Conservation (phyloP, 441 rosid genomes). For the Erodium trifolium region DNA sequence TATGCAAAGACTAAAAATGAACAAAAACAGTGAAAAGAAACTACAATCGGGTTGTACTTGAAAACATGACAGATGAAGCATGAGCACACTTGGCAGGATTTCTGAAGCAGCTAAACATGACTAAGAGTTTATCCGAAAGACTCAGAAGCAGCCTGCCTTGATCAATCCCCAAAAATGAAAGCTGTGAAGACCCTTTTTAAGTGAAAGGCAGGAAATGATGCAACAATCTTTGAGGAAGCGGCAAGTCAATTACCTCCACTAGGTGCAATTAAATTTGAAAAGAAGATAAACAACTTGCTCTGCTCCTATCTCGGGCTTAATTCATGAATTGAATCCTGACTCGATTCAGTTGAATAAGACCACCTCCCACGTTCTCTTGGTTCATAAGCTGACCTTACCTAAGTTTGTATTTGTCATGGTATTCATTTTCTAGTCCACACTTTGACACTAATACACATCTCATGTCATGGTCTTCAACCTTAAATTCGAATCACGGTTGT, state of each 20-base stretch:
- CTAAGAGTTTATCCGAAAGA: background rate
- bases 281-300: background rate
- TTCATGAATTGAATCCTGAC: background rate
- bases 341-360: background rate
- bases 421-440: background rate
- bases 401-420: background rate
- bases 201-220: background rate
- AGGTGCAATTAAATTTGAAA: background rate
- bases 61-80: slow-evolving; percentile 30
- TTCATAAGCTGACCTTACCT: background rate
- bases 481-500: background rate
- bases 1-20: background rate
- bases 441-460: background rate
- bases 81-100: slow-evolving; percentile 43
- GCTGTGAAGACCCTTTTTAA: slow-evolving; percentile 1
- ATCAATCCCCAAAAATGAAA: background rate
- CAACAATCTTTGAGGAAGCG: background rate
- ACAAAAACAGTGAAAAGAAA: background rate
- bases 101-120: slow-evolving; percentile 45
- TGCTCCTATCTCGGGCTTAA: background rate
- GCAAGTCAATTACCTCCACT: slow-evolving; percentile 11
- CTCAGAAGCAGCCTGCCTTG: slow-evolving; percentile 6
- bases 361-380: background rate
- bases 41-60: slow-evolving; percentile 24
- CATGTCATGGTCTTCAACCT: background rate